Evolutionary conservation across 495 filamentous ascomycete species (phyloP), one percentile per base, ranked within the genome.

Genomic region (Cercophora sp.): DNA sequence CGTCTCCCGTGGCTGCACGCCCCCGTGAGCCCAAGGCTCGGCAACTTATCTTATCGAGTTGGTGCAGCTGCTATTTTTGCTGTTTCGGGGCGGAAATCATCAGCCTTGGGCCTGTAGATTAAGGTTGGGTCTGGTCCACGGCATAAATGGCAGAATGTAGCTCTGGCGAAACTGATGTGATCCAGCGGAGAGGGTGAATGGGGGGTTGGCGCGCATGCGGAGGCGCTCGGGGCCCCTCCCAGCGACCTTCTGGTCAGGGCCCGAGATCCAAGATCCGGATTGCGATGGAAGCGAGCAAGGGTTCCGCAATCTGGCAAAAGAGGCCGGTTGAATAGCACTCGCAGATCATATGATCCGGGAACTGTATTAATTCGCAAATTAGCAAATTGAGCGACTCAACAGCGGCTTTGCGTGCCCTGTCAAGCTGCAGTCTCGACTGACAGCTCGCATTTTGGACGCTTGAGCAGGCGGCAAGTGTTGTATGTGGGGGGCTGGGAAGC

Each of bases 331-430:
- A 74, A 72, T 67, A 19, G 41, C 48, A 34, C 56, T 40, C 60
- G 68, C 58, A 65, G 66, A 76, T 75, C 71, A 73, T 73, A 73
- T 75, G 70, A 71, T 65, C 61, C 65, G 61, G 65, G 61, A 51
- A 51, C 27, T 60, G 66, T 63, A 64, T 63, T 63, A 62, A 64
- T 61, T 56, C 43, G 49, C 45, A 52, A 34, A 49, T 47, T 47
- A 11, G 44, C 26, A 34, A 47, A 47, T 19, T 47, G 26, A 47
- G 26, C 25, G 29, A 32, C 29, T 6, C 29, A n/a, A n/a, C n/a
- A n/a, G n/a, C n/a, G n/a, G n/a, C n/a, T n/a, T n/a, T n/a, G n/a
- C n/a, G n/a, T n/a, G n/a, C n/a, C n/a, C n/a, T n/a, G n/a, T n/a
- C n/a, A n/a, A n/a, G n/a, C n/a, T n/a, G n/a, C n/a, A n/a, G n/a